Evolutionary conservation across 2,329 filamentous ascomycete species (phyloP).

Genomic region (Colletotrichum paranaense): DNA sequence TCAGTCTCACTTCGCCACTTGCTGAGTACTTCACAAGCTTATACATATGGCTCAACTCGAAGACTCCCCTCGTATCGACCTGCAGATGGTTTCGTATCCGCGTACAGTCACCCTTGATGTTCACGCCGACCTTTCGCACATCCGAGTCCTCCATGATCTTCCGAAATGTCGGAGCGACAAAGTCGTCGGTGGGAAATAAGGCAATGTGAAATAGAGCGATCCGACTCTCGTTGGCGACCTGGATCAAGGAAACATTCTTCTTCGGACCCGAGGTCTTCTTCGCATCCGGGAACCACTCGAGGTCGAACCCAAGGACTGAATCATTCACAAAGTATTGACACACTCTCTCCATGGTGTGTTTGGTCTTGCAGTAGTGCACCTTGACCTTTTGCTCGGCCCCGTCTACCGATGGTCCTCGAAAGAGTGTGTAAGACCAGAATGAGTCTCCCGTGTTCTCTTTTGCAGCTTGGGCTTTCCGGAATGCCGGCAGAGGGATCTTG

Average conservation of each 20-base stretch:
- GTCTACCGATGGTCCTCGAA: constrained; percentile 61
- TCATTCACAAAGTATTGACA: constrained; percentile 75
- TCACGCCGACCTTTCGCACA: constrained; percentile 82
- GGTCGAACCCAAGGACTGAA: constrained; percentile 84
- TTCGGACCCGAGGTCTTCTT: constrained; percentile 62
- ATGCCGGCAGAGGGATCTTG: constrained; percentile 58
- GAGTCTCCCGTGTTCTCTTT: constrained; percentile 57
- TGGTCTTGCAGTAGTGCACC: constrained; percentile 82
- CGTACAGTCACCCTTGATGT: constrained; percentile 76
- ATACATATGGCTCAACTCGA: constrained; percentile 87
- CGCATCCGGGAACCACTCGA: constrained; percentile 80
- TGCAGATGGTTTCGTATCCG: constrained; percentile 75
- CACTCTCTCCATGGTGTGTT: constrained; percentile 74
- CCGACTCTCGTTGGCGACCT: constrained; percentile 80
- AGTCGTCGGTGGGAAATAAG: constrained; percentile 64
- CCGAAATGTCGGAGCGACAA: constrained; percentile 78
- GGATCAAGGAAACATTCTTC: constrained; percentile 82
- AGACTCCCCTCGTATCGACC: constrained; percentile 73
- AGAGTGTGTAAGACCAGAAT: constrained; percentile 77
- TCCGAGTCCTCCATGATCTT: constrained; percentile 76
- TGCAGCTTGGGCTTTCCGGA: constrained; percentile 60
- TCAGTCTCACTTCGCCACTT: constrained; percentile 59
- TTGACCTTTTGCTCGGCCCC: constrained; percentile 63
- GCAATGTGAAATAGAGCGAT: constrained; percentile 88
- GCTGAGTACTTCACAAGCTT: constrained; percentile 77